Conservation (phyloP, 2,329 filamentous ascomycete species). For the Pseudogymnoascus sp. region DNA sequence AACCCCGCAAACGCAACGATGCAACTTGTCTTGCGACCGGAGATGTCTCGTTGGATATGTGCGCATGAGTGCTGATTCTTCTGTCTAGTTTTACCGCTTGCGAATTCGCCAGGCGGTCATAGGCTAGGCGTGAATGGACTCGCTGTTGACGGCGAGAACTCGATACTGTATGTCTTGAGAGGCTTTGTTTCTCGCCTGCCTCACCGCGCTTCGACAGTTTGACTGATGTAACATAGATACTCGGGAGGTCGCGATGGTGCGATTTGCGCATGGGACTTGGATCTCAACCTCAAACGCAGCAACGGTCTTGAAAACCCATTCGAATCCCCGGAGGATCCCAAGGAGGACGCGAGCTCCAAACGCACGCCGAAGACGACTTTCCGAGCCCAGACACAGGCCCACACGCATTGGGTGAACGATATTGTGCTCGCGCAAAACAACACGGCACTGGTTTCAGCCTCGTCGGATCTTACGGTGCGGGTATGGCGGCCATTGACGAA, state of each 20-base stretch:
- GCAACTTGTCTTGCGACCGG: background rate
- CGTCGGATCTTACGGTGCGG: constrained; percentile 65
- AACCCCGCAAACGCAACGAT: constrained; percentile 7
- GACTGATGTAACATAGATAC: constrained; percentile 52
- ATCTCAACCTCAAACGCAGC: constrained; percentile 50
- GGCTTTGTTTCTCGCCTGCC: background rate
- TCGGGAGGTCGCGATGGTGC: constrained; percentile 92
- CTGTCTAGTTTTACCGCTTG: constrained; percentile 57
- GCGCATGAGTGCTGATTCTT: constrained; percentile 12
- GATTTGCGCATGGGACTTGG: constrained; percentile 90
- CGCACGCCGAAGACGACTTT: constrained; percentile 45
- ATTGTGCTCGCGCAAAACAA: constrained; percentile 58
- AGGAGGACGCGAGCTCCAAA: constrained; percentile 25
- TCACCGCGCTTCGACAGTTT: constrained; percentile 10
- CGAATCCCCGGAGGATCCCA: constrained; percentile 24
- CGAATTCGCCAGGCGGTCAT: constrained; percentile 72
- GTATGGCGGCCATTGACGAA: constrained; percentile 68
- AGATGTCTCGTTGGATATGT: background rate
- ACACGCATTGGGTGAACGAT: constrained; percentile 74
- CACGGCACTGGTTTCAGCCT: constrained; percentile 59
- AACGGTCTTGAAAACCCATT: constrained; percentile 23
- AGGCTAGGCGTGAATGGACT: constrained; percentile 91
- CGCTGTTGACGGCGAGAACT: constrained; percentile 72
- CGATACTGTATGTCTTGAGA: constrained; percentile 63
- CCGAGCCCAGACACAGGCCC: constrained; percentile 56